A percentile compares a stretch with the other conserved stretches of the same genome.
Conservation (phyloP, 129 eudicot genomes). For the Lactuca saligna region DNA sequence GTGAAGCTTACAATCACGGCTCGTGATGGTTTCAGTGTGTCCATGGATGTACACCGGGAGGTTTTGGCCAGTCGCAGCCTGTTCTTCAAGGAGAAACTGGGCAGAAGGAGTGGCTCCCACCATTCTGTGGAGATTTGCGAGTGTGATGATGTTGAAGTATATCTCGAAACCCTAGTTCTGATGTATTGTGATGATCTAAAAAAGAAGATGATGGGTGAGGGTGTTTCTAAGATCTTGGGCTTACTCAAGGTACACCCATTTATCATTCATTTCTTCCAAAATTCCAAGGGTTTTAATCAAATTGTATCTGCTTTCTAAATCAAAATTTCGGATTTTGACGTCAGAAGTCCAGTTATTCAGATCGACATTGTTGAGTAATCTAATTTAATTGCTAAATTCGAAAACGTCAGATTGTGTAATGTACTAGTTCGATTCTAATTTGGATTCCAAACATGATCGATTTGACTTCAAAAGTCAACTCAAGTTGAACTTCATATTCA, state of each 20-base stretch:
- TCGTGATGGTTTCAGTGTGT: conserved; percentile 61
- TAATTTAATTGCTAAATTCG: background rate
- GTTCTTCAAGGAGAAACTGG: conserved; percentile 73
- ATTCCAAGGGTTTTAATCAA: background rate
- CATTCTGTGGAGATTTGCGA: conserved; percentile 87
- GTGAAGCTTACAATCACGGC: conserved; percentile 71
- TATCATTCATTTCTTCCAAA: background rate
- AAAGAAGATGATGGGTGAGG: conserved; percentile 62
- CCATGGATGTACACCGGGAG: conserved; percentile 70
- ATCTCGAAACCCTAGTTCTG: conserved; percentile 68
- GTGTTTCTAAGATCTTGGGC: conserved; percentile 63
- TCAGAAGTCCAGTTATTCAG: background rate
- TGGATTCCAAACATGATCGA: conserved; percentile 7
- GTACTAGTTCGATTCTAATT: background rate
- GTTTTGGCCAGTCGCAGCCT: conserved; percentile 62
- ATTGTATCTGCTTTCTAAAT: background rate
- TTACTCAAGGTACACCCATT: conserved; percentile 61
- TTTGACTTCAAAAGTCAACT: conserved; percentile 16
- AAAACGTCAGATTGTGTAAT: background rate
- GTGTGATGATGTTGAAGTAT: conserved; percentile 87
- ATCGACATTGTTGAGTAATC: background rate
- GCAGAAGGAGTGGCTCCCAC: conserved; percentile 44
- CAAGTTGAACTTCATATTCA: conserved; percentile 14
- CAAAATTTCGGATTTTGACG: background rate
- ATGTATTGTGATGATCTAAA: conserved; percentile 79